Evolutionary conservation across 345 rosid species (phyloP).

Genomic region (Bruguiera sexangula): DNA sequence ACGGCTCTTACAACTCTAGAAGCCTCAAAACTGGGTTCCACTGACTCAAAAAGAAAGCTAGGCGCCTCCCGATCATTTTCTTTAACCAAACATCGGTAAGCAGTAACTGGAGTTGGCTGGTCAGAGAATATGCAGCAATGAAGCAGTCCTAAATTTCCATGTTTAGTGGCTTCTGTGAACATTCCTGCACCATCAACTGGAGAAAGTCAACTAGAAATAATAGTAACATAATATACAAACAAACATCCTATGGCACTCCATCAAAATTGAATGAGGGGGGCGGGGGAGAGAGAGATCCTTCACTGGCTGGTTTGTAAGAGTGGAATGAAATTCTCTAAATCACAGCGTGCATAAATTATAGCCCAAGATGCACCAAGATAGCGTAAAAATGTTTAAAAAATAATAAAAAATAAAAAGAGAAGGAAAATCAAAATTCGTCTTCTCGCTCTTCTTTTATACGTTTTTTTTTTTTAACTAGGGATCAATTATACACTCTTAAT

Average conservation of each 20-base stretch:
- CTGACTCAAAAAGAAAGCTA: conserved; percentile 83
- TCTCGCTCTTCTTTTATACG: no score
- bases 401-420: no score
- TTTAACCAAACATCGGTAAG: conserved; percentile 80
- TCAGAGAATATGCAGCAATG: conserved; percentile 74
- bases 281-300: no score
- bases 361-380: no score
- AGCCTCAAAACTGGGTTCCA: conserved; percentile 57
- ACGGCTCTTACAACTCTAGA: conserved; percentile 54
- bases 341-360: no score
- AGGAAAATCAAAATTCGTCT: no score
- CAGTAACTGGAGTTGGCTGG: conserved; percentile 83
- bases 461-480: no score
- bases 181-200: conserved; percentile 41
- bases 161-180: conserved; percentile 57
- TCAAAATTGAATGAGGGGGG: neutral
- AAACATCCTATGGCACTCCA: neutral
- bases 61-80: conserved; percentile 87
- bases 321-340: no score
- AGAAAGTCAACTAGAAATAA: conserved; percentile 6
- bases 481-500: no score
- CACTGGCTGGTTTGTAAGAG: no score
- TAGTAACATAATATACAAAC: neutral
- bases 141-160: conserved; percentile 66
- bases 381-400: no score